Evolutionary conservation across 805 yeast genomes (phyloP).

Genomic region (Saturnispora zaruensis): DNA sequence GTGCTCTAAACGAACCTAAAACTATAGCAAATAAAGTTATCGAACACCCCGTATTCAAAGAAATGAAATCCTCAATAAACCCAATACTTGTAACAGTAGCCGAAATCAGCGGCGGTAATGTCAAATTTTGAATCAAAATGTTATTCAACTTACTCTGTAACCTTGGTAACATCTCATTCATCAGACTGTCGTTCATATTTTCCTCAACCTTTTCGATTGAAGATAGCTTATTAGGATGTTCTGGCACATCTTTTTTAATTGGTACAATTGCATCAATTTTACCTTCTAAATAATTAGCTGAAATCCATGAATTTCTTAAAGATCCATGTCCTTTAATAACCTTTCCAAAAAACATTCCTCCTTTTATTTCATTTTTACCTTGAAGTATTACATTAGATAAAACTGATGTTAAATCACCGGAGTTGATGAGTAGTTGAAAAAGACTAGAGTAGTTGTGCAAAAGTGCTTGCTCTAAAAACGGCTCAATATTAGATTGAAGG

Average conservation of each 20-base stretch:
- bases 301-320: slow-evolving; percentile 20
- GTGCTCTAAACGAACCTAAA: slow-evolving; percentile 21
- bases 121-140: slow-evolving; percentile 18
- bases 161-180: slow-evolving; percentile 21
- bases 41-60: slow-evolving; percentile 24
- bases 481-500: slow-evolving; percentile 27
- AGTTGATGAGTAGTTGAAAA: slow-evolving; percentile 24
- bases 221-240: not conserved
- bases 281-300: slow-evolving; percentile 26
- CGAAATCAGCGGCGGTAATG: slow-evolving; percentile 23
- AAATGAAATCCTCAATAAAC: slow-evolving; percentile 21
- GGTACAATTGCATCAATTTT: slow-evolving; percentile 23
- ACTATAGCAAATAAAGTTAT: slow-evolving; percentile 23
- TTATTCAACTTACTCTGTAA: slow-evolving; percentile 21
- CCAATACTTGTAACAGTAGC: slow-evolving; percentile 21
- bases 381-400: slow-evolving; percentile 24
- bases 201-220: slow-evolving; percentile 12
- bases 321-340: slow-evolving; percentile 26
- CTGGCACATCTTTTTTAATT: not conserved
- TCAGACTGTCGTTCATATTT: not conserved
- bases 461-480: slow-evolving; percentile 23
- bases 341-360: slow-evolving; percentile 17
- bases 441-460: slow-evolving; percentile 24
- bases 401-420: slow-evolving; percentile 28
- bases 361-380: slow-evolving; percentile 17